phyloP scores from a whole-genome alignment of 805 yeast species.

The Candida cerambycidarum region DNA sequence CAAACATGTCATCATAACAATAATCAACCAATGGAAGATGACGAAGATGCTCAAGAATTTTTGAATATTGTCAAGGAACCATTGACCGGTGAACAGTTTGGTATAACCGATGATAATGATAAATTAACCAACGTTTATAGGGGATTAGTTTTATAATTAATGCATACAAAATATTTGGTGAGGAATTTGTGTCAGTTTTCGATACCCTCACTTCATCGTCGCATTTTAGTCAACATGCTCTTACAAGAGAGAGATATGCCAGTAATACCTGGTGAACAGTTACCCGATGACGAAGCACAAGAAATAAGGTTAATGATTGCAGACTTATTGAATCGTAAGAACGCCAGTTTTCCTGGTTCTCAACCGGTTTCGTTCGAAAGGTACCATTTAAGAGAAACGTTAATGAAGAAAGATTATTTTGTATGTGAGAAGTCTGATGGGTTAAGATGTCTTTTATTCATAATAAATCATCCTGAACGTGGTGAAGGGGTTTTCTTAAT shows the following conservation, averaged over 20 bases:
- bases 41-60: slow-evolving; percentile 16
- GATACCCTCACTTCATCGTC: too few relatives aligned
- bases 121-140: slow-evolving; percentile 15
- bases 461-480: slow-evolving; percentile 63
- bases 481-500: slow-evolving; percentile 89
- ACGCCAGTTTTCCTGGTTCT: slow-evolving; percentile 80
- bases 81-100: slow-evolving; percentile 32
- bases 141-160: slow-evolving; percentile 1
- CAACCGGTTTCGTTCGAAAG: slow-evolving; percentile 92
- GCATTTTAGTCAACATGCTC: slow-evolving; percentile 26
- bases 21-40: slow-evolving; percentile 8
- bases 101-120: slow-evolving; percentile 27
- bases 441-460: slow-evolving; percentile 73
- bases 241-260: slow-evolving; percentile 62
- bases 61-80: slow-evolving; percentile 27
- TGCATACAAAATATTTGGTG: too few relatives aligned
- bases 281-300: slow-evolving; percentile 68
- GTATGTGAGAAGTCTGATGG: slow-evolving; percentile 98
- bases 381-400: slow-evolving; percentile 61
- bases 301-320: slow-evolving; percentile 71
- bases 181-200: too few relatives aligned
- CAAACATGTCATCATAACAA: slow-evolving; percentile 32
- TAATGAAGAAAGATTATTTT: slow-evolving; percentile 73
- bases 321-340: slow-evolving; percentile 52
- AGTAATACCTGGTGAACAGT: slow-evolving; percentile 78